Base-by-base conservation (phyloP, 1,284 basidiomycete genomes). In the Polyporus tsugae region DNA sequence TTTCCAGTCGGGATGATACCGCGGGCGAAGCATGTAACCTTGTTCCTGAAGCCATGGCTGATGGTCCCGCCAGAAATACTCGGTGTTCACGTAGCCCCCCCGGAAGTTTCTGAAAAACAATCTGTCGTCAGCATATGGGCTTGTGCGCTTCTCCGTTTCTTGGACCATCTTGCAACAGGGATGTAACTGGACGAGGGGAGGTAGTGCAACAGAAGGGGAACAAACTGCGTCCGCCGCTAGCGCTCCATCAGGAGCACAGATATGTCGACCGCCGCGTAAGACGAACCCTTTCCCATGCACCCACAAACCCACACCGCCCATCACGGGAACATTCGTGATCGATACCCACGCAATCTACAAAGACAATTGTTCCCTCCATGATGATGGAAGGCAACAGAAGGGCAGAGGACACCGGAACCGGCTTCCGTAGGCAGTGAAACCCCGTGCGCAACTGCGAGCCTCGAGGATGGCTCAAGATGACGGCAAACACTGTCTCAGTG, bases 1-100 rank as follows among this genome's bases (percentile, higher is more conserved):
- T 4, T 49, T 29, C 73, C 73, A 74, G 42, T 44, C 72, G 1
- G 64, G 67, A 10, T 49, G 64, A 53, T 72, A 72, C 2, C 74
- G 70, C 2, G 72, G 69, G 29, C 72, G 72, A 6, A 74, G 60
- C 67, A 63, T 63, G 46, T 74, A 74, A 0, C 73, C 73, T 5
- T 39, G 65, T 42, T 71, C 68, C n/a, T 63, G 36, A 0, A 73
- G 65, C 70, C 72, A 75, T 7, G 38, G 13, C 11, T 72, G 66
- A 39, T 70, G 67, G 58, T 73, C 63, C 10, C 65, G 38, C 65
- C 65, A 66, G 39, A 44, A 46, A 10, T 38, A 25, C 22, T 66
- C 65, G 62, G 65, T 10, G 22, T 46, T n/a, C 17, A 17, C 2
- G 17, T 41, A 39, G 33, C 35, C 55, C 19, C 55, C 33, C 1